Evolutionary conservation across 495 filamentous ascomycete species (phyloP), one percentile per base, ranked within the genome.

Genomic region (Poronia punctata): DNA sequence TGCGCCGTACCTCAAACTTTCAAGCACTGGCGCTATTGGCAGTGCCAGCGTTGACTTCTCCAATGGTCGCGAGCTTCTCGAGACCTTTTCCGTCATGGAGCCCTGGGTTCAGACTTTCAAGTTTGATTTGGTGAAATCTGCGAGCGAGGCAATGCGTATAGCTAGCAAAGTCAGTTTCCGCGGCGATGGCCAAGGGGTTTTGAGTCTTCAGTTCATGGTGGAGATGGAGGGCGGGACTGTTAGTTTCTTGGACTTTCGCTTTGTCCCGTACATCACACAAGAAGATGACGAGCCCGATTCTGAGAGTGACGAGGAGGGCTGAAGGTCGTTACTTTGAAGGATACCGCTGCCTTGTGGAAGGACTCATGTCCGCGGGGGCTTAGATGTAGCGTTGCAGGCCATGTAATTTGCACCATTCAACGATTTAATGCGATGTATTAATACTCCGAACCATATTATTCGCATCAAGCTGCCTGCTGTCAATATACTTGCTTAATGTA

Each of bases 201-300:
- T 98, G 45, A 96, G 86, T 60, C 66, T 97, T 54, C 92, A 98
- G 61, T 95, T 98, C 50, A 93, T 98, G 88, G 81, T 98, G 23
- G 87, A 95, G 57, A 62, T 84, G 10, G 78, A 82, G 42, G 75
- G 76, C 38, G 65, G 52, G 12, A 19, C 40, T 3, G 43, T 49
- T 10, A 55, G 65, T 38, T 73, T 70, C 44, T 58, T 73, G 30
- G 68, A 71, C 46, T 73, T 73, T 49, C 58, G 65, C 19, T 70
- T 73, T 53, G 64, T 73, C 36, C 69, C 69, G 24, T 73, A 68
- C 43, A 61, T 63, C 28, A 52, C 50, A 3, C 52, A 60, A 11
- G 53, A 57, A 36, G 53, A 58, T 14, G 55, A 60, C 4, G 61
- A 66, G 17, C 50, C 60, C 5, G 68, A 63, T 12, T 59, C 59